Percentiles rank a stretch among this genome's conserved stretches.
These are phyloP conservation scores for Backusella parvicylindrica DNA, from an alignment of 192 early-diverging fungal species.

Conservation along the genomic window DNA sequence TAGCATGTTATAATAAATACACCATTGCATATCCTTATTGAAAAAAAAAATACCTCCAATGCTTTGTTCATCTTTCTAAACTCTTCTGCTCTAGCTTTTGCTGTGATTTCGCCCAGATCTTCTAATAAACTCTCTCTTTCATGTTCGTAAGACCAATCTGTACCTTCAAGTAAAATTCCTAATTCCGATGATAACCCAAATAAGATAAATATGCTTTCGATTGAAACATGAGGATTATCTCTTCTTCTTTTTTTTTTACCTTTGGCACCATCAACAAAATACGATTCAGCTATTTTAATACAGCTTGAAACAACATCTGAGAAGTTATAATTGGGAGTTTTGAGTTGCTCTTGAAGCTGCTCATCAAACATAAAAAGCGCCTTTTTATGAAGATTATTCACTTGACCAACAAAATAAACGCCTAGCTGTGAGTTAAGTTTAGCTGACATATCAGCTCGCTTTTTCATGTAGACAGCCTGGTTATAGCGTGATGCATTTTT, in stretches of 20 bases:
- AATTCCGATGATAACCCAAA: background rate
- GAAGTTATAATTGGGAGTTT: conserved; percentile 53
- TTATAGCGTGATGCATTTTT: conserved; percentile 89
- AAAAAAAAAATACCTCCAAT: conserved; percentile 31
- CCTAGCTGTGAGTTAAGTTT: conserved; percentile 76
- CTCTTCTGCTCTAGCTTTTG: conserved; percentile 61
- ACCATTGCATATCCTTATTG: conserved; percentile 2
- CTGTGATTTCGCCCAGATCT: conserved; percentile 58
- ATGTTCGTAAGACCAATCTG: conserved; percentile 70
- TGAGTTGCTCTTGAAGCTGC: conserved; percentile 17
- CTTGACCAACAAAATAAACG: conserved; percentile 79
- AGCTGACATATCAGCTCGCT: conserved; percentile 78
- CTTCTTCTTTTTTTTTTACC: background rate
- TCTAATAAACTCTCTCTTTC: conserved; percentile 52
- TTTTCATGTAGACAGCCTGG: conserved; percentile 79
- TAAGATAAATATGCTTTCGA: background rate
- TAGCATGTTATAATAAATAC: conserved; percentile 19
- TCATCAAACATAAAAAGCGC: conserved; percentile 65
- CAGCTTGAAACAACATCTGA: conserved; percentile 49
- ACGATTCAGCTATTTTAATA: conserved; percentile 37
- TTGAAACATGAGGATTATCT: background rate
- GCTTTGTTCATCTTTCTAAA: conserved; percentile 60
- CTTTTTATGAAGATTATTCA: conserved; percentile 82
- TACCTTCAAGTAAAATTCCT: conserved; percentile 54
- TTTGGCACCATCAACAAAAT: conserved; percentile 36